Percentiles rank a stretch among this genome's conserved stretches.
Evolutionary conservation across 441 rosid species (phyloP).

Genomic region (Mallotus repandus): DNA sequence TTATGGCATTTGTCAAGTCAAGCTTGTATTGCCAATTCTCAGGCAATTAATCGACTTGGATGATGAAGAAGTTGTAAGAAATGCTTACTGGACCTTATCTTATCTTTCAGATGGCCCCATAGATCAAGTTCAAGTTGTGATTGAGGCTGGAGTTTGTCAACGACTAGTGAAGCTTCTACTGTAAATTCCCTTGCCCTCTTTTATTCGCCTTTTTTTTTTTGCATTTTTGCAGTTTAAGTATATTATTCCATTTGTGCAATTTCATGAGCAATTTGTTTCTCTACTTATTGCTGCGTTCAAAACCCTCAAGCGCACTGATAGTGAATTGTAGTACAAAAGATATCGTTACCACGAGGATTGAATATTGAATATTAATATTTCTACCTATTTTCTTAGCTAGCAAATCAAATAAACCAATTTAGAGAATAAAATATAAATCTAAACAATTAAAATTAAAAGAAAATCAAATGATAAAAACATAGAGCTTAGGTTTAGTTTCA

Average conservation of each 20-base stretch:
- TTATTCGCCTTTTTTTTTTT: background rate
- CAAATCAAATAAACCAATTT: too few relatives aligned
- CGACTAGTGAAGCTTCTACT: constrained; percentile 63
- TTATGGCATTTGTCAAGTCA: constrained; percentile 45
- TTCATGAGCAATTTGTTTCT: background rate
- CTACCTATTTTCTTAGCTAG: too few relatives aligned
- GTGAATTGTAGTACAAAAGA: too few relatives aligned
- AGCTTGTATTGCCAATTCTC: constrained; percentile 68
- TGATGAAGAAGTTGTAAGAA: constrained; percentile 81
- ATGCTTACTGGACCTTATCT: constrained; percentile 84
- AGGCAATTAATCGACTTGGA: constrained; percentile 54
- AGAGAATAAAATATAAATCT: too few relatives aligned
- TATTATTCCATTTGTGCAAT: background rate
- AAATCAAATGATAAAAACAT: too few relatives aligned
- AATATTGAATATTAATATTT: too few relatives aligned
- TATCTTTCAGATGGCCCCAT: constrained; percentile 86
- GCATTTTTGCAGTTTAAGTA: too few relatives aligned
- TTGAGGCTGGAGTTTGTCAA: constrained; percentile 61
- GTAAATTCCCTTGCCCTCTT: constrained; percentile 36
- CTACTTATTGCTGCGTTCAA: background rate
- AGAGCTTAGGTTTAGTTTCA: too few relatives aligned
- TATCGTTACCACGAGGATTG: too few relatives aligned
- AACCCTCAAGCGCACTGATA: too few relatives aligned
- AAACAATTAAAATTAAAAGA: too few relatives aligned
- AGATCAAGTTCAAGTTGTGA: constrained; percentile 75